phyloP scores from a whole-genome alignment of 352 stramenopile species.

The Phytophthora fragariaefolia region DNA sequence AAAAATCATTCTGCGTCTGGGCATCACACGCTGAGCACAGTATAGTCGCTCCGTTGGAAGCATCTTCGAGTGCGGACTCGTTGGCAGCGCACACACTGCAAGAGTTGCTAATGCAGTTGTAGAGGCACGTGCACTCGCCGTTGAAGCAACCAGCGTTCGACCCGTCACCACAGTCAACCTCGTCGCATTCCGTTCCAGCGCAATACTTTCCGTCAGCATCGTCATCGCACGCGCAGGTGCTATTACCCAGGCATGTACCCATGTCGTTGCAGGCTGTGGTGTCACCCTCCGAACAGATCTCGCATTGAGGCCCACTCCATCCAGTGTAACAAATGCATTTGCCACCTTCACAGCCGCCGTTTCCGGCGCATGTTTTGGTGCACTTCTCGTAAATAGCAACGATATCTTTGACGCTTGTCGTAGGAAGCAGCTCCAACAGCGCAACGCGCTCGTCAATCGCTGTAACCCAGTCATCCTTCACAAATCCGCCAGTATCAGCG shows the following conservation, averaged over 20 bases:
- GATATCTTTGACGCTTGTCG: conserved; percentile 45
- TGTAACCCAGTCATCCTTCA: conserved; percentile 76
- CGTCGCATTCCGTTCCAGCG: conserved; percentile 54
- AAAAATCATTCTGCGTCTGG: conserved; percentile 24
- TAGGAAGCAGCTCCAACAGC: conserved; percentile 48
- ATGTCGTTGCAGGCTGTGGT: conserved; percentile 55
- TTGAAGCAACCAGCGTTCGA: conserved; percentile 62
- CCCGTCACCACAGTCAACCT: conserved; percentile 52
- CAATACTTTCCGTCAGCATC: conserved; percentile 62
- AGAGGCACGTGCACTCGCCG: conserved; percentile 61
- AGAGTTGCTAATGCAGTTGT: conserved; percentile 53
- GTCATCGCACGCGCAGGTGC: conserved; percentile 62
- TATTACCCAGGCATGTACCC: conserved; percentile 62
- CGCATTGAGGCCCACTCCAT: conserved; percentile 72
- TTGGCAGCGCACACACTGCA: conserved; percentile 58
- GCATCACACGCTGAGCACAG: conserved; percentile 46
- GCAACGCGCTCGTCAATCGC: conserved; percentile 65
- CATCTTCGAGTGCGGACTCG: conserved; percentile 35
- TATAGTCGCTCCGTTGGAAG: conserved; percentile 42
- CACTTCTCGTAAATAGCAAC: conserved; percentile 54
- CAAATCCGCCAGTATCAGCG: conserved; percentile 67
- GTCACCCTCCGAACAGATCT: conserved; percentile 63
- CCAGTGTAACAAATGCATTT: conserved; percentile 63
- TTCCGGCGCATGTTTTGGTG: conserved; percentile 46
- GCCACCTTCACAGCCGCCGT: conserved; percentile 55